phyloP scores from a whole-genome alignment of 176 grass and related monocot species.

The Triticum dicoccoides region DNA sequence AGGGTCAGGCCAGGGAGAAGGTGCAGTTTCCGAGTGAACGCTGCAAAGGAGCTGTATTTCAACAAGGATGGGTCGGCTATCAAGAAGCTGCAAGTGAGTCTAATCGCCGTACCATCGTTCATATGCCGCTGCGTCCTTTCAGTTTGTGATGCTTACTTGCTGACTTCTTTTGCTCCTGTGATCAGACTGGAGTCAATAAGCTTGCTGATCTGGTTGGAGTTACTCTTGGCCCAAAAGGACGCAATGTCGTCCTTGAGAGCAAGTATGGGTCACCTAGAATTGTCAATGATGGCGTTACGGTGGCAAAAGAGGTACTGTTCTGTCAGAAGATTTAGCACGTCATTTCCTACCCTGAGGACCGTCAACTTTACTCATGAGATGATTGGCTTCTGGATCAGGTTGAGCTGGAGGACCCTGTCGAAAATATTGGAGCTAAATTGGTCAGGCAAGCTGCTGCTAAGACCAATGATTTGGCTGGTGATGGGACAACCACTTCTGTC shows the following conservation, averaged over 20 bases:
- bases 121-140: too few relatives aligned
- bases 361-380: background rate
- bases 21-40: constrained; percentile 42
- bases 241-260: constrained; percentile 68
- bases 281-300: constrained; percentile 51
- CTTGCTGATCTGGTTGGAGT: constrained; percentile 74
- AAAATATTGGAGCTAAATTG: constrained; percentile 93
- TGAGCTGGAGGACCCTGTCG: constrained; percentile 83
- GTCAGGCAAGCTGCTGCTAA: constrained; percentile 75
- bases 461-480: constrained; percentile 68
- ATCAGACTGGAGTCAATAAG: constrained; percentile 69
- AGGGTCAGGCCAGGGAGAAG: background rate
- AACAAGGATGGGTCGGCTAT: constrained; percentile 70
- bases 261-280: constrained; percentile 72
- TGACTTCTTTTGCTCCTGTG: too few relatives aligned
- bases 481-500: constrained; percentile 58
- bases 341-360: too few relatives aligned
- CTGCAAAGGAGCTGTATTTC: constrained; percentile 69
- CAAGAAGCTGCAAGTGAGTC: constrained; percentile 56
- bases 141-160: too few relatives aligned
- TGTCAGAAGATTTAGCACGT: background rate
- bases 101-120: fast-evolving
- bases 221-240: constrained; percentile 66
- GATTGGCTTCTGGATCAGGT: constrained; percentile 44
- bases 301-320: constrained; percentile 36